Base-by-base conservation (phyloP, 805 yeast species). In the Sungouiella blattae region DNA sequence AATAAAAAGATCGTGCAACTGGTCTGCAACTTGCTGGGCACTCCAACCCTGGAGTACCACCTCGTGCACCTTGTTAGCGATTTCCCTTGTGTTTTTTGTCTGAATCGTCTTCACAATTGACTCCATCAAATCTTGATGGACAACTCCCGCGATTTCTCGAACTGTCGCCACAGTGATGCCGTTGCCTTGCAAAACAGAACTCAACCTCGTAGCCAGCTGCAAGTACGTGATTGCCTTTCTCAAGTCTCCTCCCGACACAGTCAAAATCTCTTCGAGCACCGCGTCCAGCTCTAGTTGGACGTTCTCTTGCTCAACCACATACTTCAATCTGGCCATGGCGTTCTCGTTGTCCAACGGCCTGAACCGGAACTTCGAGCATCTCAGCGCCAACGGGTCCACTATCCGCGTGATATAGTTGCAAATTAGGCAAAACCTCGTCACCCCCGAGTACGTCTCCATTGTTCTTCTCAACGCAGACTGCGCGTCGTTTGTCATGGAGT, bases 351-450 rank as follows among this genome's bases (percentile, higher is more conserved):
- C 89, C 40, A 93, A 69, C 26, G 84, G 77, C 50, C 80, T 80
- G 67, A 93, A 93, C 48, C 98, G 70, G 60, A 93, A 93, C 59
- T 93, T 93, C 26, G 97, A 87, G 63, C 98, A 93, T 56, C 99
- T 75, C 32, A 96, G 87, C 4, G 98, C 96, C 40, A 93, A 65
- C 2, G 99, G 99, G 50, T 91, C 98, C 44, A 93, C 93, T 48
- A 93, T 93, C 40, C 98, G 73, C 2, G 99, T 93, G 43, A 93
- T 93, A 62, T 93, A 93, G 58, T 93, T 93, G 70, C 99, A 93
- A 33, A 93, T 84, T 41, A 93, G 66, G 59, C 98, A 93, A 63
- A 93, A 93, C 50, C 99, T 74, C 1, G 98, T 67, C 35, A 88
- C 87, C 26, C 77, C 75, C 1, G 98, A 84, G 60, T 86, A 89